Evolutionary conservation across 1,139 yeast genomes (phyloP), one percentile per base, ranked within the genome.

Genomic region (Kodamaea plutei): DNA sequence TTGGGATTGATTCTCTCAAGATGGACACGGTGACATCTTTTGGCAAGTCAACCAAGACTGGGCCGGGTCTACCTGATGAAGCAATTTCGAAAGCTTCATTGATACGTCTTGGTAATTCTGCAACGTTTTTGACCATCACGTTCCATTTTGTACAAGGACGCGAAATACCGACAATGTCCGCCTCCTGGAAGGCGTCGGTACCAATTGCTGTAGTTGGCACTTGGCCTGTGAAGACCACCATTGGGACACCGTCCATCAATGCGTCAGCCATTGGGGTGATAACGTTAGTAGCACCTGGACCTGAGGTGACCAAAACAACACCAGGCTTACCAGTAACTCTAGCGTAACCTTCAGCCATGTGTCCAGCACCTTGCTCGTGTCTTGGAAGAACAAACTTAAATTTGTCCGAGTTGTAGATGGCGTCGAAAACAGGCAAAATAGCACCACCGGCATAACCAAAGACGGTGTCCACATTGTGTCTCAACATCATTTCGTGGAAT

Each of bases 301-400:
- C 98, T 1, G 96, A 87, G 11, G 98, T 91, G 31, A 91, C 98
- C 51, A 91, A 70, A 36, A 91, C 97, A 44, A 91, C 95, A 64
- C 98, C 98, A n/a, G 96, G 93, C 58, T 87, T 91, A 37, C 98
- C 98, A 15, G 76, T 66, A 20, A 95, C 98, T 47, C 94, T 74
- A 35, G 98, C 97, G 50, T 91, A 91, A 40, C 98, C 98, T 66
- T 91, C 97, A 33, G 98, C 98, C 98, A 91, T 91, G 62, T 91
- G 98, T 31, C 98, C 98, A 14, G 98, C 98, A 59, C 98, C 98
- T 65, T 91, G 98, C 61, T 91, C 98, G 57, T 91, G 98, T 54
- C 95, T 78, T 31, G 98, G 98, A 47, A 91, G 69, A 36, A 91
- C 85, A 57, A 91, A 91, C 46, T 80, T 79, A 70, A 91, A 89